phyloP scores from a whole-genome alignment of 1,284 basidiomycete species.

The Leucoagaricus sp. region DNA sequence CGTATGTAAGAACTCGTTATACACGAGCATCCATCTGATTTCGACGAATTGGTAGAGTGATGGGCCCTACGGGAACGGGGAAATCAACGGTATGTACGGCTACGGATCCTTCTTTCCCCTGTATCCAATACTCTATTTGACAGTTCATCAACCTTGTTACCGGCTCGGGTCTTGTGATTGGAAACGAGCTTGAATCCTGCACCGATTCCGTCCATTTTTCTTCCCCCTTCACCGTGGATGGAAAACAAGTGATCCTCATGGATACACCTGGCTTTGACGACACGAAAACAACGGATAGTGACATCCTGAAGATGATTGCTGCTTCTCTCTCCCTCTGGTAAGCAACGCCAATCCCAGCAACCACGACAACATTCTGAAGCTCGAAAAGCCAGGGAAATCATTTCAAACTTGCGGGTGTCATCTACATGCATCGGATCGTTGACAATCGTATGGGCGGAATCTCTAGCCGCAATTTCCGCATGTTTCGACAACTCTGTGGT shows the following conservation, averaged over 20 bases:
- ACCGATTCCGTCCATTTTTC: constrained; percentile 31
- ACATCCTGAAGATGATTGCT: constrained; percentile 34
- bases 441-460: constrained; percentile 53
- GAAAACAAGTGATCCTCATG: constrained; percentile 28
- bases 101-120: neutral
- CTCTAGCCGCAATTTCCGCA: constrained; percentile 49
- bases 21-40: neutral
- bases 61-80: constrained; percentile 37
- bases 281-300: constrained; percentile 31
- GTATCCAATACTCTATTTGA: neutral
- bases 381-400: constrained; percentile 35
- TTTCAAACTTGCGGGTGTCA: constrained; percentile 46
- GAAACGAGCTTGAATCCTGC: constrained; percentile 34
- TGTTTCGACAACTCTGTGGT: constrained; percentile 55
- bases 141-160: constrained; percentile 40
- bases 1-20: constrained; percentile 1
- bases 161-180: constrained; percentile 29
- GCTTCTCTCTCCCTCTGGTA: constrained; percentile 31
- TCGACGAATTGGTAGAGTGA: constrained; percentile 23
- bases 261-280: constrained; percentile 38
- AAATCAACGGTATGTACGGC: constrained; percentile 35
- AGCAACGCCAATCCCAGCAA: constrained; percentile 4
- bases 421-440: constrained; percentile 58
- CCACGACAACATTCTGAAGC: neutral
- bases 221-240: constrained; percentile 31